phyloP scores from a whole-genome alignment of 495 filamentous ascomycete genomes.

The Endocarpon pusillum region DNA sequence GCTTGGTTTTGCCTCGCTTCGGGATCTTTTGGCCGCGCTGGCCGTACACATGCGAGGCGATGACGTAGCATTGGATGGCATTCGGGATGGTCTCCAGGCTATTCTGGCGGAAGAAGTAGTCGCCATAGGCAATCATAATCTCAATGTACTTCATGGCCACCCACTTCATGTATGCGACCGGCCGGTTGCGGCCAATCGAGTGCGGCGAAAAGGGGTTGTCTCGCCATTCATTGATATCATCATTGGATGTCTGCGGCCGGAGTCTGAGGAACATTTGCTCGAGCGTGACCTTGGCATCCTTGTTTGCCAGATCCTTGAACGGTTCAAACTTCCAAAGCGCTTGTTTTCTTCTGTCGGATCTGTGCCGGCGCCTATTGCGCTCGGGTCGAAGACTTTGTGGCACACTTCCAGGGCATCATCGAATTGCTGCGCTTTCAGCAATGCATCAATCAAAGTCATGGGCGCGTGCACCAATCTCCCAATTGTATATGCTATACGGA shows the following conservation, averaged over 20 bases:
- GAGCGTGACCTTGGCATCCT: background rate
- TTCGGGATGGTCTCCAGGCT: conserved; percentile 17
- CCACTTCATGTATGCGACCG: conserved; percentile 18
- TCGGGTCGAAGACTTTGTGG: conserved; percentile 18
- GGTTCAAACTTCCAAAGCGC: too few species aligned
- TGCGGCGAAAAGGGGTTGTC: conserved; percentile 11
- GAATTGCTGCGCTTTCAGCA: conserved; percentile 14
- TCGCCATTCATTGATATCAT: conserved; percentile 10
- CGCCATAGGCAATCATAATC: conserved; percentile 19
- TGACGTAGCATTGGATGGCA: conserved; percentile 20
- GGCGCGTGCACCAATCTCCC: conserved; percentile 16
- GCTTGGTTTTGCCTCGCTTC: conserved; percentile 6
- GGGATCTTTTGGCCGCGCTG: conserved; percentile 8
- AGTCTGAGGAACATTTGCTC: conserved; percentile 1
- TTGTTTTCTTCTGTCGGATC: too few species aligned
- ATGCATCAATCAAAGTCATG: conserved; percentile 9
- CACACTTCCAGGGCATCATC: conserved; percentile 13
- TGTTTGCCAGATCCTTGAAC: too few species aligned
- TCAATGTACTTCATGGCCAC: conserved; percentile 20
- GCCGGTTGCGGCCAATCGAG: conserved; percentile 12
- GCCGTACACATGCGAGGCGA: conserved; percentile 18
- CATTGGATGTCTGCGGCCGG: background rate
- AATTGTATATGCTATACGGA: too few species aligned
- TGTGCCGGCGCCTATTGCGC: background rate
- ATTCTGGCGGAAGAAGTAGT: conserved; percentile 19